phyloP scores from a whole-genome alignment of 202 grass and related monocot genomes.

The Zizania palustris region DNA sequence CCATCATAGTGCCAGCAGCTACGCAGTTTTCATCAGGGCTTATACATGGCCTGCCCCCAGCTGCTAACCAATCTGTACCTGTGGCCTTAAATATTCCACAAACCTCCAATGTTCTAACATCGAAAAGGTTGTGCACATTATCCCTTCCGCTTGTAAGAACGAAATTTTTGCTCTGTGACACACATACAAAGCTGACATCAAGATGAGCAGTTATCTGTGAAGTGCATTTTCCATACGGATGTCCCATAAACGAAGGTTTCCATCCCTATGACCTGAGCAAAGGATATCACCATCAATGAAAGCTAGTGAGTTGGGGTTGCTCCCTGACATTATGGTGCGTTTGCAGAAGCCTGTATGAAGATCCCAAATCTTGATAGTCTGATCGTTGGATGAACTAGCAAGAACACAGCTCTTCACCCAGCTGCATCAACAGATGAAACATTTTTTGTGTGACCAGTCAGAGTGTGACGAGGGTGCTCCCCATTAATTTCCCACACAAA shows the following conservation, averaged over 20 bases:
- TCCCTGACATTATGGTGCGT: slow-evolving; percentile 87
- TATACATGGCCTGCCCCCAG: slow-evolving; percentile 78
- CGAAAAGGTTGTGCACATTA: slow-evolving; percentile 84
- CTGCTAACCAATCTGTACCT: slow-evolving; percentile 55
- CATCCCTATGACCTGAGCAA: slow-evolving; percentile 95
- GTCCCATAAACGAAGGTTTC: slow-evolving; percentile 81
- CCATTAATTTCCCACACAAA: slow-evolving; percentile 88
- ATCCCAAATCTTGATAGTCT: slow-evolving; percentile 97
- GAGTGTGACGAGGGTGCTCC: slow-evolving; percentile 73
- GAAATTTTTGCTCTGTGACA: slow-evolving; percentile 69
- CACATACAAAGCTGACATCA: slow-evolving; percentile 80
- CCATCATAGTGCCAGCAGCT: slow-evolving; percentile 75
- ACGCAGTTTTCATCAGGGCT: slow-evolving; percentile 83
- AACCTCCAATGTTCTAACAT: slow-evolving; percentile 85
- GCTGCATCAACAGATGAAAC: slow-evolving; percentile 85
- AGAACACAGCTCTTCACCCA: slow-evolving; percentile 63
- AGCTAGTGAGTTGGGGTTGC: slow-evolving; percentile 82
- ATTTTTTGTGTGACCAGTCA: slow-evolving; percentile 92
- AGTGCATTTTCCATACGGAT: slow-evolving; percentile 67
- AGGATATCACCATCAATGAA: slow-evolving; percentile 80
- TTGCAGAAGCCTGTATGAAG: slow-evolving; percentile 83
- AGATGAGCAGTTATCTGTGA: slow-evolving; percentile 74
- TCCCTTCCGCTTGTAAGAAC: slow-evolving; percentile 90
- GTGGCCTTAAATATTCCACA: slow-evolving; percentile 74
- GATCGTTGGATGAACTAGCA: slow-evolving; percentile 83